These are phyloP conservation scores for Sedum album DNA, from an alignment of 164 flowering plant genomes.

Conservation along the genomic window DNA sequence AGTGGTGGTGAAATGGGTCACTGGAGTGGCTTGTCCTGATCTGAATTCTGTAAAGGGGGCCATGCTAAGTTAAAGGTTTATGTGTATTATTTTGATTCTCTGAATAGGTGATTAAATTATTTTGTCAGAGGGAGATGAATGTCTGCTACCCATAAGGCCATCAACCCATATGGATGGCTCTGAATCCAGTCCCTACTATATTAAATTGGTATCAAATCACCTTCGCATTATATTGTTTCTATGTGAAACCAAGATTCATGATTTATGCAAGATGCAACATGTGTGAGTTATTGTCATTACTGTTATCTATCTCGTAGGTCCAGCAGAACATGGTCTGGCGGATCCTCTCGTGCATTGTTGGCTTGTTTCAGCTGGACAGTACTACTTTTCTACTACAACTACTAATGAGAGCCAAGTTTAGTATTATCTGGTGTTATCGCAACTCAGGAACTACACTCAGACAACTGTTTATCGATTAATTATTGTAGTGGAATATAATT, in stretches of 20 bases:
- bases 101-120: background rate
- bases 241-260: background rate
- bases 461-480: background rate
- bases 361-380: background rate
- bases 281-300: background rate
- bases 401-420: background rate
- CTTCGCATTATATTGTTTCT: background rate
- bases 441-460: background rate
- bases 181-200: background rate
- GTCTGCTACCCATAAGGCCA: background rate
- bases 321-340: slow-evolving; percentile 2
- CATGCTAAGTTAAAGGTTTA: background rate
- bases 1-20: background rate
- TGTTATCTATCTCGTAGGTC: background rate
- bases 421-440: background rate
- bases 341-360: background rate
- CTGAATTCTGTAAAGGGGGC: background rate
- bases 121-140: background rate
- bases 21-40: background rate
- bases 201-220: background rate
- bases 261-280: background rate
- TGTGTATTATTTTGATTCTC: background rate
- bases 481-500: background rate
- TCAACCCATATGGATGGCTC: background rate
- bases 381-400: too few species aligned